A percentile compares a stretch with the other conserved stretches of the same genome.
These are phyloP conservation scores for Pseudocercospora fuligena DNA, from an alignment of 2,329 filamentous ascomycete genomes.

Conservation along the genomic window DNA sequence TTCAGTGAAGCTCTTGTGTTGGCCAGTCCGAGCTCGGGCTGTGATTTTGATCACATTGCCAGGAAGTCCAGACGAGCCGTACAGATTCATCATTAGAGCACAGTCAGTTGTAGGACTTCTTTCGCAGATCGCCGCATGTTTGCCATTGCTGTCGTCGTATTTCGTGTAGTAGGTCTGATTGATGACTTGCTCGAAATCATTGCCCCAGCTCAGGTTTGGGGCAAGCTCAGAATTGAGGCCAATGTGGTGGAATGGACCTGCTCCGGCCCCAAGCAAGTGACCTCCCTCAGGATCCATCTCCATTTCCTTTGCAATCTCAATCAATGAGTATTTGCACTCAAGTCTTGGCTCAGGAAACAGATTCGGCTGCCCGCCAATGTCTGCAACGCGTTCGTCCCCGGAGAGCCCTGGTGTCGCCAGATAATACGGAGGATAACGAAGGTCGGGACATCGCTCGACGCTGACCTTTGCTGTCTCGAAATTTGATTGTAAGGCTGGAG, in stretches of 20 bases:
- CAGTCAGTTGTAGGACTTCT: slow-evolving; percentile 34
- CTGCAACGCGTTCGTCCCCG: slow-evolving; percentile 36
- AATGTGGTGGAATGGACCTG: slow-evolving; percentile 37
- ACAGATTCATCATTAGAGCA: slow-evolving; percentile 41
- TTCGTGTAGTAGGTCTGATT: slow-evolving; percentile 43
- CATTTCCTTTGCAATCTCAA: slow-evolving; percentile 35
- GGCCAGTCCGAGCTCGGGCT: slow-evolving; percentile 31
- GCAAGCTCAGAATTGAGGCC: slow-evolving; percentile 38
- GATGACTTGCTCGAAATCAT: slow-evolving; percentile 27
- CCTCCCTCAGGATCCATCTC: slow-evolving; percentile 31
- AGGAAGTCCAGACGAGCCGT: slow-evolving; percentile 31
- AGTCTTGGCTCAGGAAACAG: slow-evolving; percentile 37
- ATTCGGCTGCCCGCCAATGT: slow-evolving; percentile 40
- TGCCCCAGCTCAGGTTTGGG: slow-evolving; percentile 37
- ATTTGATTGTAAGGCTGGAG: slow-evolving; percentile 33
- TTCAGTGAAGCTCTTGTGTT: slow-evolving; percentile 36
- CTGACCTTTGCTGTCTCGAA: slow-evolving; percentile 31
- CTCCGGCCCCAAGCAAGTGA: slow-evolving; percentile 37
- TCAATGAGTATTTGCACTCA: slow-evolving; percentile 37
- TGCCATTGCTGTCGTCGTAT: slow-evolving; percentile 52
- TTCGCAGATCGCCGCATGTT: slow-evolving; percentile 35
- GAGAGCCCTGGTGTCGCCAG: slow-evolving; percentile 36
- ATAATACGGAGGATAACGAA: slow-evolving; percentile 33
- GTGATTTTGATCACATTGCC: slow-evolving; percentile 38
- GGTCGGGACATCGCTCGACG: slow-evolving; percentile 35